phyloP scores from a whole-genome alignment of 2,329 filamentous ascomycete species.

The Monilinia vaccinii-corymbosi region DNA sequence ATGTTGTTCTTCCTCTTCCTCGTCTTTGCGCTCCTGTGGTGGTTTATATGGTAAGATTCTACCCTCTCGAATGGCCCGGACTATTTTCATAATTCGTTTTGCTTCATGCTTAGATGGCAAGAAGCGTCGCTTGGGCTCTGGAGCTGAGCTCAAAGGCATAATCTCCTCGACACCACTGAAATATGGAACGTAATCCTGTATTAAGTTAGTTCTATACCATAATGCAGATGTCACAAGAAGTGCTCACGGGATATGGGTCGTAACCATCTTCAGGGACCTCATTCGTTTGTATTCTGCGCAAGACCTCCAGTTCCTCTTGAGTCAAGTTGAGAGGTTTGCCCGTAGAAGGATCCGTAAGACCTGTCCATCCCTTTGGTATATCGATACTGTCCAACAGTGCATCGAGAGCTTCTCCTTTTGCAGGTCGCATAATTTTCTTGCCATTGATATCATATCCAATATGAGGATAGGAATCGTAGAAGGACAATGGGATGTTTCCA shows the following conservation, averaged over 20 bases:
- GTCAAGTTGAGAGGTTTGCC: slow-evolving; percentile 86
- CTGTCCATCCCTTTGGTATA: slow-evolving; percentile 94
- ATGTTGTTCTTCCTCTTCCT: slow-evolving; percentile 60
- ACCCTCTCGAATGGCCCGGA: slow-evolving; percentile 89
- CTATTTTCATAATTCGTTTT: slow-evolving; percentile 94
- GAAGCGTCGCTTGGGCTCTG: slow-evolving; percentile 92
- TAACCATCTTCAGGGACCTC: slow-evolving; percentile 82
- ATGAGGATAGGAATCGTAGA: slow-evolving; percentile 96
- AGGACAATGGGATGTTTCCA: slow-evolving; percentile 84
- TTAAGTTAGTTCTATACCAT: slow-evolving; percentile 17
- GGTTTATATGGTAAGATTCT: slow-evolving; percentile 86
- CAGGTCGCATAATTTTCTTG: slow-evolving; percentile 93
- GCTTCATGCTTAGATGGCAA: slow-evolving; percentile 94
- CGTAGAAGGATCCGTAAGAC: slow-evolving; percentile 85
- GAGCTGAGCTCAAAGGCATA: slow-evolving; percentile 90
- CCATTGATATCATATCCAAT: slow-evolving; percentile 99
- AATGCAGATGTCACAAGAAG: background rate
- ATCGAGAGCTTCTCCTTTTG: slow-evolving; percentile 87
- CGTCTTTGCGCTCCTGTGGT: slow-evolving; percentile 59
- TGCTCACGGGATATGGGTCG: slow-evolving; percentile 74
- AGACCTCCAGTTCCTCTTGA: slow-evolving; percentile 77
- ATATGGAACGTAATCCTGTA: slow-evolving; percentile 79
- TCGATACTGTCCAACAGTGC: slow-evolving; percentile 94
- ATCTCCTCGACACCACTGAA: slow-evolving; percentile 85
- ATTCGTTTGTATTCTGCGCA: slow-evolving; percentile 82